Base-by-base conservation (phyloP, 2,329 filamentous ascomycete species). In the Sordariomycetes sp. region DNA sequence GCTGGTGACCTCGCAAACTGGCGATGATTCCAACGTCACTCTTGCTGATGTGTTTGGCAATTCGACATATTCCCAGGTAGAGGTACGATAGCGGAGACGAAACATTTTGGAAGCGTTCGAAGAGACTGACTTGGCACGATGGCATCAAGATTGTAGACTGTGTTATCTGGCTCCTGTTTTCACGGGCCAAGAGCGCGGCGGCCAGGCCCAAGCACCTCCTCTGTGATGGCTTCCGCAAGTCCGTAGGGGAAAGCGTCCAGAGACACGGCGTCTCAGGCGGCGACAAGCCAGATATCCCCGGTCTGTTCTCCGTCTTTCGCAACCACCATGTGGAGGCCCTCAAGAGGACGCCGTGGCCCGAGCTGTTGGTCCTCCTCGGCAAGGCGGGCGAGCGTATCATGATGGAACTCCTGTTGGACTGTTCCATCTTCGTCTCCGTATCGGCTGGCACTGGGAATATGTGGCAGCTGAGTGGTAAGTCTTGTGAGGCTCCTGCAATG, bases 81-180 rank as follows among this genome's bases (percentile, higher is more conserved):
- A 89, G 75, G 86, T 87, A 71, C 59, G 73, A 55, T 57, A 10
- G 17, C 20, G 2, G 8, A 22, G n/a, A 3, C 20, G 22, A 50
- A 50, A 24, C n/a, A 24, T 28, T 24, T 17, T 48, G 24, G 17
- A 28, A 50, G 24, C 53, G 25, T 20, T 17, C 34, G 25, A 20
- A 25, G 36, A 50, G 48, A 17, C 35, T 25, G 10, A 36, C 35
- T 24, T 54, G 10, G 15, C 20, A 28, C 3, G 10, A 24, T 36
- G 24, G 12, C 17, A 42, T 63, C 20, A 50, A 90, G 86, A 80
- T 92, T 62, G 76, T 92, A 51, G 86, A 91, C 65, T 90, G 88
- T 68, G 79, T 81, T 32, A 81, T 96, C 50, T 90, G 86, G 82
- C 76, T 81, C 10, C 74, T 96, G 1, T 96, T 95, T 68, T 81